Conservation (phyloP, 139 green algal species). For the Chlorella sp. region DNA sequence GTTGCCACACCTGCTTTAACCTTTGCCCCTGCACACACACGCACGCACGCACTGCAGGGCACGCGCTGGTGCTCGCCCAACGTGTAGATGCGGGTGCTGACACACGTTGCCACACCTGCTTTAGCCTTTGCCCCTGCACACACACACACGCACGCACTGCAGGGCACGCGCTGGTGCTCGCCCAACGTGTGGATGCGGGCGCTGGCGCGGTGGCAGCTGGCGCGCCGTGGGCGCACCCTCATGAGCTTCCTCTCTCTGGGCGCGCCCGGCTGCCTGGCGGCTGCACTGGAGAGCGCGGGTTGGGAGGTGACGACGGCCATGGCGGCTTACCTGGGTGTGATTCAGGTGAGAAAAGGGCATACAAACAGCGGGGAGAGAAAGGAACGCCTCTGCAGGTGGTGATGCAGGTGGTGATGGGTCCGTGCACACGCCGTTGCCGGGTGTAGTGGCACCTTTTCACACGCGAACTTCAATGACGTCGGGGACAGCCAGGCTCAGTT, state of each 20-base stretch:
- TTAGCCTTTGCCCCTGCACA: neutral
- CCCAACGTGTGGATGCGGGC: neutral
- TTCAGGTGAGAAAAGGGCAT: no score
- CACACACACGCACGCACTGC: no score
- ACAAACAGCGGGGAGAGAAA: no score
- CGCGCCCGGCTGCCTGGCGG: neutral
- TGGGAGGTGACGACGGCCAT: constrained; percentile 4
- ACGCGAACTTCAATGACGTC: no score
- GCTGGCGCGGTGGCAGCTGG: neutral
- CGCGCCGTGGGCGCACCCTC: neutral
- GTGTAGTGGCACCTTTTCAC: no score
- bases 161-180: neutral
- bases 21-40: neutral
- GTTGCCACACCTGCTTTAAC: neutral
- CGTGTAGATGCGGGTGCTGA: neutral
- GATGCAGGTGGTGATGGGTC: neutral
- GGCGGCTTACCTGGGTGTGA: neutral
- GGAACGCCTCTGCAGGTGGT: neutral
- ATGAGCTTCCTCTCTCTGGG: neutral
- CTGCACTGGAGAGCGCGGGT: neutral
- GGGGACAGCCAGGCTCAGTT: no score
- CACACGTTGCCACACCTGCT: neutral
- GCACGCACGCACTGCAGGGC: no score
- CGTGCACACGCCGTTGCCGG: neutral
- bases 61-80: neutral